Evolutionary conservation across 108 stramenopile species (phyloP).

Genomic region (Fragilaria radians): DNA sequence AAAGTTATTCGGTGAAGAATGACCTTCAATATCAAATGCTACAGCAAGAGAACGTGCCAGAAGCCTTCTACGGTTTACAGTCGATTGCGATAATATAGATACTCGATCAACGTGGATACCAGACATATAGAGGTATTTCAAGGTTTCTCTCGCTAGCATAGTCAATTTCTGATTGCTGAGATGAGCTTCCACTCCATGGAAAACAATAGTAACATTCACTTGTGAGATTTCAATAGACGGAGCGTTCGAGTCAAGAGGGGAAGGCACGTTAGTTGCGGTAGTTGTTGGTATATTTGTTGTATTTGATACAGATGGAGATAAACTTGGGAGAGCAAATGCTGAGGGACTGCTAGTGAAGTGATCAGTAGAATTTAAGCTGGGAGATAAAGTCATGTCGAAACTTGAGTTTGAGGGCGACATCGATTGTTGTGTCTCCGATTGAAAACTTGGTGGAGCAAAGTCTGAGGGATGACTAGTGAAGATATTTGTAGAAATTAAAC

Average conservation of each 20-base stretch:
- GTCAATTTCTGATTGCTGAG: background rate
- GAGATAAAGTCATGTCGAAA: no score
- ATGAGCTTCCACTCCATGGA: background rate
- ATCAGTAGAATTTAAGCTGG: background rate
- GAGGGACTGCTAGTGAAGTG: background rate
- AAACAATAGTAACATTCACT: background rate
- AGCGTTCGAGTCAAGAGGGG: background rate
- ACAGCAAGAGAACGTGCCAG: background rate
- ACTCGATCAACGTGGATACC: background rate
- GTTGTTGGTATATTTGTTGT: background rate
- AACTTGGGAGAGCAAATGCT: background rate
- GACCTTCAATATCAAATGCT: background rate
- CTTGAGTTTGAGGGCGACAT: no score
- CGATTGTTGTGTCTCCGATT: no score
- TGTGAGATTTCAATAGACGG: background rate
- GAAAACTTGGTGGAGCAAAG: no score
- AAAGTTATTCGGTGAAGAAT: background rate
- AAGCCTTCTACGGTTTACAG: background rate
- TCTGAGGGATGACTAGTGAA: no score
- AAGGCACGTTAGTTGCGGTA: background rate
- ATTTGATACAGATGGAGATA: slow-evolving; percentile 1
- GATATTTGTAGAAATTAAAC: no score
- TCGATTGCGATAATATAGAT: background rate
- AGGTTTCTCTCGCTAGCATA: background rate
- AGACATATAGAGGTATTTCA: background rate